These are phyloP conservation scores for Chamaecyparis obtusa DNA, from an alignment of 75 land plant genomes.

Conservation along the genomic window DNA sequence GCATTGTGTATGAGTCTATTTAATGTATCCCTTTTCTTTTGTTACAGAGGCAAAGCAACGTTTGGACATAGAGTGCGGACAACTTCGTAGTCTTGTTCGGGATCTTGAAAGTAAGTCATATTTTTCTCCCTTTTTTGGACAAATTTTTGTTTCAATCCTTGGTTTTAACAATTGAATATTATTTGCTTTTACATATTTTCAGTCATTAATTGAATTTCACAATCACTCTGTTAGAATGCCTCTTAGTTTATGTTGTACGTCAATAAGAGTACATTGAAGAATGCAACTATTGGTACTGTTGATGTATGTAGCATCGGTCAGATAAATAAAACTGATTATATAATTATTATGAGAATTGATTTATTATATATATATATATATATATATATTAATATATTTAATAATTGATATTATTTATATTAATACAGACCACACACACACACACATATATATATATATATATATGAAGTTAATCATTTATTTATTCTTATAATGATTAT, in stretches of 20 bases:
- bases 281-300: background rate
- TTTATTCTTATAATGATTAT: no score
- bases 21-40: background rate
- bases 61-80: slow-evolving; percentile 55
- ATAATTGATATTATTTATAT: no score
- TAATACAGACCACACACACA: no score
- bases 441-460: no score
- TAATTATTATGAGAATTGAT: no score
- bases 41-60: slow-evolving; percentile 58
- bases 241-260: background rate
- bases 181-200: background rate
- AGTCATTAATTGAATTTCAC: background rate
- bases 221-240: background rate
- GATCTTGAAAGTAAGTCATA: slow-evolving; percentile 73
- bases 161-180: background rate
- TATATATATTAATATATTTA: no score
- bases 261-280: background rate
- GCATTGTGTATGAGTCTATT: background rate
- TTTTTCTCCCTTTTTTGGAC: background rate
- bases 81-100: slow-evolving; percentile 57
- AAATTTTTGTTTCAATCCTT: background rate
- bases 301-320: no score
- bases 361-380: no score
- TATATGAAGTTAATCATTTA: no score
- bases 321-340: no score